Base-by-base conservation (phyloP, 177 flowering plant species). In the Telopea speciosissima region DNA sequence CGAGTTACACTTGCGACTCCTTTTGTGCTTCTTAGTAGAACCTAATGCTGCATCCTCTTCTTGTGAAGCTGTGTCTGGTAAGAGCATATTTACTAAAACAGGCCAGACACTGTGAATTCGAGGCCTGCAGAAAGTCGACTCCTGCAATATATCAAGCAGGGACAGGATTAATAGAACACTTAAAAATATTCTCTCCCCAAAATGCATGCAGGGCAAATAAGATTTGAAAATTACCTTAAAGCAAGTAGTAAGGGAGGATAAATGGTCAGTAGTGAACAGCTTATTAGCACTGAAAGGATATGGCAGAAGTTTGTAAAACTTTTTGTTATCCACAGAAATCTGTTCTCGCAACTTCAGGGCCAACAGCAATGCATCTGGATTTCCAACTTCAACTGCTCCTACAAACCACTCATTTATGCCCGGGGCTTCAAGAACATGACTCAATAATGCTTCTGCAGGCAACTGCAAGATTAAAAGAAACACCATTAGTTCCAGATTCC, bases 101-200 rank as follows among this genome's bases (percentile, higher is more conserved):
- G 89, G 85, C 99, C 99, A 96, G 26, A 96, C 72, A 76, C 85
- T 81, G 72, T 96, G 99, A 73, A 91, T 79, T 71, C 97, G 87
- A 56, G 99, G 99, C 78, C 86, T 95, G 76, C 99, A 93, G 73
- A 96, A 96, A 63, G 97, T 87, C 9, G 99, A 89, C 75, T 96
- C 99, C 99, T 93, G 88, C 74, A 78, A 83, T 24, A 69, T 71
- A 52, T 52, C 63, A 68, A 70, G 65, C 31, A 66, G 42, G 24
- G 62, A 22, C 65, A 67, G 61, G 59, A 44, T 58, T 52, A 23
- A 44, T 13, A 5, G 40, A 63, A 49, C 6, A 66, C 56, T 44
- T 61, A 17, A 24, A 24, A 9, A 56, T 70, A 21, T 12, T 52
- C 8, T n/a, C 5, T 16, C 28, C n/a, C 24, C 14, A 24, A 19